phyloP scores from a whole-genome alignment of 2,329 filamentous ascomycete genomes.

The Capronia epimyces region DNA sequence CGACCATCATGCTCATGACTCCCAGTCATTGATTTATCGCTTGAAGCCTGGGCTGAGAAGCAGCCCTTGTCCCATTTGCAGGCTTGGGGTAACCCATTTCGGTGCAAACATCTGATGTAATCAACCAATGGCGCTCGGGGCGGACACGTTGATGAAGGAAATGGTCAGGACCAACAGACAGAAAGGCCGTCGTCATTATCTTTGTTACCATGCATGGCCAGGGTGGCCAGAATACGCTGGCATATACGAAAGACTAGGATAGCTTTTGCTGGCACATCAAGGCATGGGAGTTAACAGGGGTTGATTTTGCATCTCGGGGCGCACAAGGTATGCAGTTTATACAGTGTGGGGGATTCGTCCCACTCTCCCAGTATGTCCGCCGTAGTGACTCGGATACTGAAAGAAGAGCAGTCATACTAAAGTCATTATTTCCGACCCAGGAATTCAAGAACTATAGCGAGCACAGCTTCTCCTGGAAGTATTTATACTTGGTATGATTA shows the following conservation, averaged over 20 bases:
- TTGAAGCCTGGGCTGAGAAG: not conserved
- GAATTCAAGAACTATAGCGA: too few relatives aligned
- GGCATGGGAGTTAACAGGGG: not conserved
- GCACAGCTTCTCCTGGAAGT: too few relatives aligned
- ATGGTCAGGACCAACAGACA: not conserved
- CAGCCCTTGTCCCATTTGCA: not conserved
- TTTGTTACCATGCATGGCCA: not conserved
- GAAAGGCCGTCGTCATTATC: not conserved
- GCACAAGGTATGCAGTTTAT: too few relatives aligned
- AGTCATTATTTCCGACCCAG: too few relatives aligned
- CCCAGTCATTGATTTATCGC: not conserved
- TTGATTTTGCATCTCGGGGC: too few relatives aligned
- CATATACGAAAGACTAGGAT: not conserved
- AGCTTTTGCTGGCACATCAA: not conserved
- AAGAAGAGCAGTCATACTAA: too few relatives aligned
- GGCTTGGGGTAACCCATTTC: not conserved
- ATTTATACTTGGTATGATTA: too few relatives aligned
- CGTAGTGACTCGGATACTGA: too few relatives aligned
- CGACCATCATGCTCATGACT: not conserved
- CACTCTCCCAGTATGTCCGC: too few relatives aligned
- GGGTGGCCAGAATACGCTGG: not conserved
- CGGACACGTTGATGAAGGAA: not conserved
- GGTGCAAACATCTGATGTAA: not conserved
- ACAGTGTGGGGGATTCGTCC: too few relatives aligned
- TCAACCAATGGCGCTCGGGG: not conserved